Evolutionary conservation across 2,329 filamentous ascomycete species (phyloP).

Genomic region (Didymella pomorum): DNA sequence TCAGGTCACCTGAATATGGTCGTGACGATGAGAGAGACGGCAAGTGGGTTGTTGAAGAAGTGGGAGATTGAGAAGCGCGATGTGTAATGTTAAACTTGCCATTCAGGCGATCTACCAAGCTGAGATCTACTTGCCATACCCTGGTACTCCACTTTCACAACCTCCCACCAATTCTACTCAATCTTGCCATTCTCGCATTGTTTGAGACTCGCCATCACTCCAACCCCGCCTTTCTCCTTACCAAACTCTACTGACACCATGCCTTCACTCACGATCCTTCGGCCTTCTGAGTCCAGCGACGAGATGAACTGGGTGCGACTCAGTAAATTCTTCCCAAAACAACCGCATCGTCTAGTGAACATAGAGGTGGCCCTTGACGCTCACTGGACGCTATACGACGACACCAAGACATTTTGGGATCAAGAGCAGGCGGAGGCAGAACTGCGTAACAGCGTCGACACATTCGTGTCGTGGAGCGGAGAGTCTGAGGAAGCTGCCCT

Average conservation of each 20-base stretch:
- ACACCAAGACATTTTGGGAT: background rate
- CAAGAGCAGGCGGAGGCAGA: background rate
- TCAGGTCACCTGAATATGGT: too few relatives aligned
- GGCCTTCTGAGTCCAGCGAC: background rate
- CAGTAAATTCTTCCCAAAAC: background rate
- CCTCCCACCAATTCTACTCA: too few relatives aligned
- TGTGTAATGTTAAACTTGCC: too few relatives aligned
- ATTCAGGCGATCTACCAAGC: too few relatives aligned
- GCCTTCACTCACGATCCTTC: background rate
- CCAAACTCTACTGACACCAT: background rate
- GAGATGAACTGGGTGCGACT: background rate
- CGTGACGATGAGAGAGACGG: too few relatives aligned
- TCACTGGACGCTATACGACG: background rate
- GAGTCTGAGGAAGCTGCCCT: background rate
- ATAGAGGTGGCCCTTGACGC: background rate
- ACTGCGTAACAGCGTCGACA: background rate
- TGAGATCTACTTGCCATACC: too few relatives aligned
- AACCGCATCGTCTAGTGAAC: background rate
- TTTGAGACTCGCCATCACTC: background rate
- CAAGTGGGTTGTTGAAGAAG: too few relatives aligned
- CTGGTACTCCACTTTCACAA: too few relatives aligned
- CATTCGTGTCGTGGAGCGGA: background rate
- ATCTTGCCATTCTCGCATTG: background rate
- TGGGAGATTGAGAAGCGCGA: too few relatives aligned
- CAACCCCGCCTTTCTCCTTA: too few relatives aligned